Percentiles rank a stretch among this genome's conserved stretches.
Evolutionary conservation across 1,284 basidiomycete species (phyloP).

Genomic region (Neolentinus lepideus): DNA sequence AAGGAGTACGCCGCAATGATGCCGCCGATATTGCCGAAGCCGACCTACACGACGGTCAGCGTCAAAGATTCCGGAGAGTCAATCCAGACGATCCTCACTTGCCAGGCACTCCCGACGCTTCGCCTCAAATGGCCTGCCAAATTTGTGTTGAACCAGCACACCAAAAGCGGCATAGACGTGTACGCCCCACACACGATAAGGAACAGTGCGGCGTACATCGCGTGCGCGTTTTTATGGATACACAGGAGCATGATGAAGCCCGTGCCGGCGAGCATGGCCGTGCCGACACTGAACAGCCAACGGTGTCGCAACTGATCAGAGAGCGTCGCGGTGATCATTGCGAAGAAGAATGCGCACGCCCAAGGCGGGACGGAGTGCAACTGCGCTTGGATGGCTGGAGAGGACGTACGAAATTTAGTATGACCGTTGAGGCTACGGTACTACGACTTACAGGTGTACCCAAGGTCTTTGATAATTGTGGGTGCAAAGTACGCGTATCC

Average conservation of each 20-base stretch:
- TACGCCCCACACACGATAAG: slow-evolving; percentile 22
- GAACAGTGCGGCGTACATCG: slow-evolving; percentile 24
- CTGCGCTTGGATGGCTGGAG: slow-evolving; percentile 34
- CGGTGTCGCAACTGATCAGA: not conserved
- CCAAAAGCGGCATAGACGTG: slow-evolving; percentile 22
- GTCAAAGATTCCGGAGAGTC: not conserved
- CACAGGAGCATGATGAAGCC: slow-evolving; percentile 23
- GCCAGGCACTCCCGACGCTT: slow-evolving; percentile 21
- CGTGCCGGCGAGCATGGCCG: slow-evolving; percentile 14
- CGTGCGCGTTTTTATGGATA: slow-evolving; percentile 13
- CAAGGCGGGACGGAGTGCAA: slow-evolving; percentile 47
- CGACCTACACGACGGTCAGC: not conserved
- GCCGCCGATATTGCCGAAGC: slow-evolving; percentile 11
- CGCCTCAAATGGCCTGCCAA: slow-evolving; percentile 20
- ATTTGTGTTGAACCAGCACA: slow-evolving; percentile 28
- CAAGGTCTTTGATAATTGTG: slow-evolving; percentile 29
- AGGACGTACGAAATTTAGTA: not conserved
- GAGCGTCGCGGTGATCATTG: slow-evolving; percentile 15
- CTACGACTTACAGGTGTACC: slow-evolving; percentile 24
- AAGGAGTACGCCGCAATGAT: slow-evolving; percentile 18
- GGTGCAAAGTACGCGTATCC: slow-evolving; percentile 25
- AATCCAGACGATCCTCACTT: slow-evolving; percentile 16
- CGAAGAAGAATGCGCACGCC: slow-evolving; percentile 23
- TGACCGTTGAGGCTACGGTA: too few species aligned
- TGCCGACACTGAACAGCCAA: not conserved